phyloP scores from a whole-genome alignment of 352 stramenopile genomes.

The Pythium sp. region DNA sequence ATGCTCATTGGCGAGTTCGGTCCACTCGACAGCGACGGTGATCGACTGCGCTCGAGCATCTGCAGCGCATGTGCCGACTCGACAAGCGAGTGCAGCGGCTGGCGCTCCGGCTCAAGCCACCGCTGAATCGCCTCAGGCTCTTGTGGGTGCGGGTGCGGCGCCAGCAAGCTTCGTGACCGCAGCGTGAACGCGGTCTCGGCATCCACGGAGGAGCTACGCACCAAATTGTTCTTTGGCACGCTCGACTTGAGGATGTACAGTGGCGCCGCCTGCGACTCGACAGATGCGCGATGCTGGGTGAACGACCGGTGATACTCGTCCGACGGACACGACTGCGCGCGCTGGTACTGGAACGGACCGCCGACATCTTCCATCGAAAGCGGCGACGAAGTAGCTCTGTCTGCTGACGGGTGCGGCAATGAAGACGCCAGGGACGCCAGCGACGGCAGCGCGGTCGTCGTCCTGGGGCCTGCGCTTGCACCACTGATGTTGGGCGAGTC shows the following conservation, averaged over 20 bases:
- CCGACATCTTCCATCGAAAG: constrained; percentile 37
- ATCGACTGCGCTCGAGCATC: constrained; percentile 37
- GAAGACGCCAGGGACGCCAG: constrained; percentile 25
- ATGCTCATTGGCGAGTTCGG: constrained; percentile 18
- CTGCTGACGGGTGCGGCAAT: constrained; percentile 4
- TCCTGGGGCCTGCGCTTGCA: constrained; percentile 7
- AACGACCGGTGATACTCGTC: constrained; percentile 29
- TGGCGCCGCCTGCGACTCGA: constrained; percentile 14
- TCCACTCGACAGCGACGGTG: constrained; percentile 18
- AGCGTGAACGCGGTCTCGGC: constrained; percentile 28
- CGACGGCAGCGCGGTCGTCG: constrained; percentile 24
- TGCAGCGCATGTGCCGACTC: constrained; percentile 62
- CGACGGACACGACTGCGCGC: constrained; percentile 66
- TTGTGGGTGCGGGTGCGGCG: not conserved
- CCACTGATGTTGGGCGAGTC: constrained; percentile 4
- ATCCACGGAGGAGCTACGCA: constrained; percentile 65
- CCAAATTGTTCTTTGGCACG: constrained; percentile 38
- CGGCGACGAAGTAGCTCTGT: not conserved
- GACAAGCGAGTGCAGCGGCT: constrained; percentile 47
- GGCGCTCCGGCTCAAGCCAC: constrained; percentile 18
- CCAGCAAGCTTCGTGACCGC: constrained; percentile 21
- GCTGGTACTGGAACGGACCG: constrained; percentile 60
- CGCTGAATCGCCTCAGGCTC: constrained; percentile 15
- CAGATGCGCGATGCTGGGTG: not conserved
- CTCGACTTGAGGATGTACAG: constrained; percentile 23